A percentile compares a stretch with the other conserved stretches of the same genome.
Evolutionary conservation across 2,329 filamentous ascomycete genomes (phyloP).

Genomic region (Proliferodiscus dingleyae): DNA sequence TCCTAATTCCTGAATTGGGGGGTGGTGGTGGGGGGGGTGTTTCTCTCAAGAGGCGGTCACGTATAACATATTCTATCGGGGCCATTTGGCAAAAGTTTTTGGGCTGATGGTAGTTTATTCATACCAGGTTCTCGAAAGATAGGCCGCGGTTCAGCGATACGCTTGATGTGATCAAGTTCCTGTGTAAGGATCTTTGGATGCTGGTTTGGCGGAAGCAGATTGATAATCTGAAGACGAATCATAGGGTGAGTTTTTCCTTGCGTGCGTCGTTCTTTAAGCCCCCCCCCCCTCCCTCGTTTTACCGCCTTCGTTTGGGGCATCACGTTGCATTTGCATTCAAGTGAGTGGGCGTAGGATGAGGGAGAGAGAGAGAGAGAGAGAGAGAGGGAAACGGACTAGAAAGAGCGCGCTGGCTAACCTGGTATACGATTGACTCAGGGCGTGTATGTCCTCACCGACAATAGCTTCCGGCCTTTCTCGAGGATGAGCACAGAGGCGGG

Average conservation of each 20-base stretch:
- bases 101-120: not conserved
- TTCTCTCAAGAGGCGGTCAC: not conserved
- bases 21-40: not conserved
- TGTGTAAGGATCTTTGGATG: slow-evolving; percentile 98
- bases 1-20: no score
- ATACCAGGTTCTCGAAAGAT: slow-evolving; percentile 68
- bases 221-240: slow-evolving; percentile 98
- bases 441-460: slow-evolving; percentile 94
- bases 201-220: slow-evolving; percentile 95
- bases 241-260: slow-evolving; percentile 55
- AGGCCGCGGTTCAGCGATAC: slow-evolving; percentile 86
- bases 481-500: slow-evolving; percentile 82
- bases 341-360: not conserved
- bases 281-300: not conserved
- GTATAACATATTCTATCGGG: not conserved
- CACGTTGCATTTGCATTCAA: not conserved
- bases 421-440: no score
- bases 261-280: not conserved
- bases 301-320: not conserved
- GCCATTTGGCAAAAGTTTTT: not conserved
- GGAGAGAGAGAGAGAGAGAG: not conserved
- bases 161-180: slow-evolving; percentile 93
- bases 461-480: slow-evolving; percentile 79
- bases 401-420: no score
- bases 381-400: not conserved